A percentile compares a stretch with the other conserved stretches of the same genome.
These are phyloP conservation scores for Zelopaecilomyces penicillatus DNA, from an alignment of 2,329 filamentous ascomycete genomes.

Conservation along the genomic window DNA sequence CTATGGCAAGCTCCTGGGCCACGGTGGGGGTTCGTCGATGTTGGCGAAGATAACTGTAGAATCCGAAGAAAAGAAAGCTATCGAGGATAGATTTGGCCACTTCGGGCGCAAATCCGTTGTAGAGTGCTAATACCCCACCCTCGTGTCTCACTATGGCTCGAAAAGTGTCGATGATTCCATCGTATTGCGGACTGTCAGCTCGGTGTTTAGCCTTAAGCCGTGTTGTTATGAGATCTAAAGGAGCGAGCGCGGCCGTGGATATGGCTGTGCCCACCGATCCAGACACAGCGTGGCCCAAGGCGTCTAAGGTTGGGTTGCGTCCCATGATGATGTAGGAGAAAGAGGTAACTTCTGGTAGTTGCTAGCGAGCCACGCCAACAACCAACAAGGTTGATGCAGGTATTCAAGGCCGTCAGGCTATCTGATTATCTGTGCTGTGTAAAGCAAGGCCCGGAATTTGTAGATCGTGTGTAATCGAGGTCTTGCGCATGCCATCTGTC, in stretches of 20 bases:
- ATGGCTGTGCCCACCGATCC: slow-evolving; percentile 71
- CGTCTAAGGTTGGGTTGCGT: slow-evolving; percentile 47
- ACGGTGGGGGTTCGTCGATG: slow-evolving; percentile 44
- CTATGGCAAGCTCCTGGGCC: slow-evolving; percentile 65
- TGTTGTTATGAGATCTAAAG: slow-evolving; percentile 72
- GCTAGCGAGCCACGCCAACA: no score
- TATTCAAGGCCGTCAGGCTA: no score
- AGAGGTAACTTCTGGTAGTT: not conserved
- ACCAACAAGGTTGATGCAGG: no score
- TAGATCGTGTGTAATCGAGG: no score
- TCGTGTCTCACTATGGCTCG: slow-evolving; percentile 62
- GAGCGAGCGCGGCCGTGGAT: slow-evolving; percentile 72
- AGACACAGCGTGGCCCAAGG: slow-evolving; percentile 72
- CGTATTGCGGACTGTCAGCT: slow-evolving; percentile 47
- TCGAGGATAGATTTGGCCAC: slow-evolving; percentile 62
- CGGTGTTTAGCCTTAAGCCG: slow-evolving; percentile 71
- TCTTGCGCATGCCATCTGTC: no score
- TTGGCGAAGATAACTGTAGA: slow-evolving; percentile 52
- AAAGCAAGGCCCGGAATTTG: no score
- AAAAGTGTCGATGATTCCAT: slow-evolving; percentile 59
- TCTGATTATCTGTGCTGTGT: no score
- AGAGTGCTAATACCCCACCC: slow-evolving; percentile 64
- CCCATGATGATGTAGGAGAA: slow-evolving; percentile 16
- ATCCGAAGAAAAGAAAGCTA: slow-evolving; percentile 79
- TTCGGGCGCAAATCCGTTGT: slow-evolving; percentile 54